A percentile compares a stretch with the other conserved stretches of the same genome.
These are phyloP conservation scores for Pluteus cervinus DNA, from an alignment of 768 basidiomycete species.

Conservation along the genomic window DNA sequence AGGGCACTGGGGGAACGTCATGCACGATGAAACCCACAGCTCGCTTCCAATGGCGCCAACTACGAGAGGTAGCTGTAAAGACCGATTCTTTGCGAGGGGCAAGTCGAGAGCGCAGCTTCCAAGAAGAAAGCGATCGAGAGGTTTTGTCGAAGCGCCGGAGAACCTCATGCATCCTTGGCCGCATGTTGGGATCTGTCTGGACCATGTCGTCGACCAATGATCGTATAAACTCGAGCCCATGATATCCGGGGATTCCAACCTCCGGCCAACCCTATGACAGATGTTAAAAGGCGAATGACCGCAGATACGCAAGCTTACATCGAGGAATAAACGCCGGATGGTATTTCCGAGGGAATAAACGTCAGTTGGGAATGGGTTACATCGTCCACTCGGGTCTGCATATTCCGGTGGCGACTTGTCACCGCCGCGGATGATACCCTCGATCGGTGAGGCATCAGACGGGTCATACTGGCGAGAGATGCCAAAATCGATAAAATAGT, in stretches of 20 bases:
- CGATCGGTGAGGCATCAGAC: constrained; percentile 15
- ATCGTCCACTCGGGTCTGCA: constrained; percentile 33
- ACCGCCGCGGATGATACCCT: too few relatives aligned
- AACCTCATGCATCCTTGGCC: constrained; percentile 20
- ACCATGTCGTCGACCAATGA: constrained; percentile 18
- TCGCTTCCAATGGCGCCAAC: too few relatives aligned
- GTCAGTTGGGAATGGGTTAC: constrained; percentile 37
- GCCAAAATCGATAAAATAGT: constrained; percentile 27
- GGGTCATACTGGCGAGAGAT: constrained; percentile 19
- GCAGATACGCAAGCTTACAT: constrained; percentile 23
- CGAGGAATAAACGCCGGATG: constrained; percentile 21
- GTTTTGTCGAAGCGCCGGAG: constrained; percentile 13
- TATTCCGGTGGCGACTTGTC: too few relatives aligned
- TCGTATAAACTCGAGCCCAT: constrained; percentile 11
- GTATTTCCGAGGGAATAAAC: constrained; percentile 38
- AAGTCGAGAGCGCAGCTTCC: too few relatives aligned
- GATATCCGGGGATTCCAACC: too few relatives aligned
- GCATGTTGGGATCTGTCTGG: constrained; percentile 15
- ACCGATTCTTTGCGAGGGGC: too few relatives aligned
- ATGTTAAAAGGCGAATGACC: background rate
- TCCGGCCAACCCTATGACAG: too few relatives aligned
- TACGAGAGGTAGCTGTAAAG: too few relatives aligned
- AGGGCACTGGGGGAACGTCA: too few relatives aligned
- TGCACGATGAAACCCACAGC: too few relatives aligned
- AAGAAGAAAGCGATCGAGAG: too few relatives aligned